phyloP scores from a whole-genome alignment of 1,139 yeast genomes.

The Hanseniaspora gamundiae region DNA sequence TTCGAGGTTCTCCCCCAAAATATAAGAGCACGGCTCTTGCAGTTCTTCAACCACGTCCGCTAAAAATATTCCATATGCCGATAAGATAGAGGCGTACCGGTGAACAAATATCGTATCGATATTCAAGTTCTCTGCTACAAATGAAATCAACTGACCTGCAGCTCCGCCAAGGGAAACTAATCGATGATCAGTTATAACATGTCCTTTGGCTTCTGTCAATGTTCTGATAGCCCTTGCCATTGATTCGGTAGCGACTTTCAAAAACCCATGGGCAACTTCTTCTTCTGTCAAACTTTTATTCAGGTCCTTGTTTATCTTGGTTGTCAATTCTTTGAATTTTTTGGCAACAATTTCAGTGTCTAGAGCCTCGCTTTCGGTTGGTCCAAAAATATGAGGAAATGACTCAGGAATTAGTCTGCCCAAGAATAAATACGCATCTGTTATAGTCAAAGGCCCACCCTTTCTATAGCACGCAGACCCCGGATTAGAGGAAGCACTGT shows the following conservation, averaged over 20 bases:
- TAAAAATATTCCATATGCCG: constrained; percentile 45
- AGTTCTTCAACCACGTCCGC: constrained; percentile 54
- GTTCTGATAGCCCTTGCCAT: constrained; percentile 48
- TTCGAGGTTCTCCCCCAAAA: constrained; percentile 21
- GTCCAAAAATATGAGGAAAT: constrained; percentile 48
- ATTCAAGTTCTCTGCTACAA: constrained; percentile 38
- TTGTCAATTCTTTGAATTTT: constrained; percentile 32
- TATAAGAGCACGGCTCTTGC: constrained; percentile 43
- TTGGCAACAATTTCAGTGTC: constrained; percentile 30
- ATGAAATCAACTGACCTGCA: constrained; percentile 46
- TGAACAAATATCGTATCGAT: constrained; percentile 36
- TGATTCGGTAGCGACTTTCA: constrained; percentile 41
- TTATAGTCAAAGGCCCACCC: constrained; percentile 46
- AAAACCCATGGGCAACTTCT: constrained; percentile 41
- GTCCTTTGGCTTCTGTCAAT: constrained; percentile 44
- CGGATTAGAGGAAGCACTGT: constrained; percentile 50
- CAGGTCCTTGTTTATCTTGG: constrained; percentile 30
- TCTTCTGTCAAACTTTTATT: constrained; percentile 27
- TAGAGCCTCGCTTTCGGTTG: constrained; percentile 39
- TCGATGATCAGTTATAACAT: constrained; percentile 33
- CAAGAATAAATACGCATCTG: constrained; percentile 44
- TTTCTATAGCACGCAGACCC: constrained; percentile 51
- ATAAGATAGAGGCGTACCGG: constrained; percentile 40
- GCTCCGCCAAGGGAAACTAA: constrained; percentile 48
- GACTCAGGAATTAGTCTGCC: constrained; percentile 43